Evolutionary conservation across 2,329 filamentous ascomycete species (phyloP).

Genomic region (Monosporascus sp.): DNA sequence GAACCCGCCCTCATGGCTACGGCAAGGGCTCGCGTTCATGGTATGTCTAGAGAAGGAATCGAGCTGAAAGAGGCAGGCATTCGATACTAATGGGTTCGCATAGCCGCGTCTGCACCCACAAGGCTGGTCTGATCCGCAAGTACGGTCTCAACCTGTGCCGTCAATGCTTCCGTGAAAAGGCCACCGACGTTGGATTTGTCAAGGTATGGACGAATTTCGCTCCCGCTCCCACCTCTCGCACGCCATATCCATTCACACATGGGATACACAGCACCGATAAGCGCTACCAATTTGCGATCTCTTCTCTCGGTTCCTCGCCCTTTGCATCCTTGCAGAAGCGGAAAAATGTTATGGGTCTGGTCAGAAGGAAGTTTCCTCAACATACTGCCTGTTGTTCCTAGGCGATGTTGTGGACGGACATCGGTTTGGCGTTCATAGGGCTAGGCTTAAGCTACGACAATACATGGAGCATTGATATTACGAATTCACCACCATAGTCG

Average conservation of each 20-base stretch:
- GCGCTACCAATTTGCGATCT: too few species aligned
- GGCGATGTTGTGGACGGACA: too few species aligned
- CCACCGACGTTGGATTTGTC: conserved; percentile 66
- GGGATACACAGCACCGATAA: too few species aligned
- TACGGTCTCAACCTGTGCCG: conserved; percentile 90
- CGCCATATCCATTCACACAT: background rate
- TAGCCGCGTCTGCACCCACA: conserved; percentile 77
- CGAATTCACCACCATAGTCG: too few species aligned
- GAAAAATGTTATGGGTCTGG: background rate
- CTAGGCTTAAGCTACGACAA: too few species aligned
- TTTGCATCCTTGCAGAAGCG: background rate
- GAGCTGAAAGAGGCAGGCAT: conserved; percentile 5
- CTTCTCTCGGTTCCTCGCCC: background rate
- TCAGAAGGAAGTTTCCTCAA: too few species aligned
- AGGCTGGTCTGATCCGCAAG: conserved; percentile 99
- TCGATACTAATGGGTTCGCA: conserved; percentile 14
- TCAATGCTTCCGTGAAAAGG: conserved; percentile 74
- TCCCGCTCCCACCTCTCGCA: background rate
- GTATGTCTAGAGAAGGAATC: conserved; percentile 51
- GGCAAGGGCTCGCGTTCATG: conserved; percentile 93
- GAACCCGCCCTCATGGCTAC: conserved; percentile 94
- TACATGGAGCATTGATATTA: too few species aligned
- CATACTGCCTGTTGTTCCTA: too few species aligned
- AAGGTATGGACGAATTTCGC: conserved; percentile 44
- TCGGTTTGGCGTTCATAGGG: too few species aligned